phyloP scores from a whole-genome alignment of 2,329 filamentous ascomycete genomes.

The Myriangium duriaei region DNA sequence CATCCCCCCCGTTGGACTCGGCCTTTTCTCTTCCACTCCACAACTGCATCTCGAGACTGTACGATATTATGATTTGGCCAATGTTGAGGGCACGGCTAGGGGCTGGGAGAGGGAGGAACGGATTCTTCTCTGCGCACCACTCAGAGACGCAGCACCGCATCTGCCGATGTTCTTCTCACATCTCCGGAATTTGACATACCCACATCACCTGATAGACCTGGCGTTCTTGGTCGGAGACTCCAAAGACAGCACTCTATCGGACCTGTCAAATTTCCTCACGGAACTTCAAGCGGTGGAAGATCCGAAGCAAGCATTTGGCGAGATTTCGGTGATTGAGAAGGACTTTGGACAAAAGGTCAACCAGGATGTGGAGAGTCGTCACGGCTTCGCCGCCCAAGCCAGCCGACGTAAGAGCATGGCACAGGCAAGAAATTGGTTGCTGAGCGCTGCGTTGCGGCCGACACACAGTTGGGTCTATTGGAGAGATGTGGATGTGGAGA shows the following conservation, averaged over 20 bases:
- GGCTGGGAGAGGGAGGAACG: conserved; percentile 96
- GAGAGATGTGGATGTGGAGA: conserved; percentile 97
- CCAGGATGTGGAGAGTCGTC: conserved; percentile 92
- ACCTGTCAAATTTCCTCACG: conserved; percentile 63
- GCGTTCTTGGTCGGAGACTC: conserved; percentile 96
- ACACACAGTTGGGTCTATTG: conserved; percentile 99
- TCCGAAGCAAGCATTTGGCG: conserved; percentile 72
- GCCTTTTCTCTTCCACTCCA: conserved; percentile 48
- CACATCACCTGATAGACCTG: conserved; percentile 88
- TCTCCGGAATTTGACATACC: conserved; percentile 90
- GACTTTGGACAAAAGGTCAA: conserved; percentile 97
- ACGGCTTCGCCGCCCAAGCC: conserved; percentile 93
- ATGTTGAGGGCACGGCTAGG: conserved; percentile 78
- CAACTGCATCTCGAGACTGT: conserved; percentile 82
- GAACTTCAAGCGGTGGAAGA: conserved; percentile 70
- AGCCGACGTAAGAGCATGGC: conserved; percentile 93
- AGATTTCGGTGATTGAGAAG: conserved; percentile 96
- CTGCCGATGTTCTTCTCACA: conserved; percentile 98
- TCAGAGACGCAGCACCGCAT: conserved; percentile 85
- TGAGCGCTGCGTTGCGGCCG: conserved; percentile 83
- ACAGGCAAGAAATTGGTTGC: conserved; percentile 89
- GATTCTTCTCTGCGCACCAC: conserved; percentile 84
- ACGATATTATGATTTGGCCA: conserved; percentile 88
- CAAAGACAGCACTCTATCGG: conserved; percentile 73
- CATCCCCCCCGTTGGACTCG: conserved; percentile 53